phyloP scores from a whole-genome alignment of 352 stramenopile species.

The Phytopythium vexans region DNA sequence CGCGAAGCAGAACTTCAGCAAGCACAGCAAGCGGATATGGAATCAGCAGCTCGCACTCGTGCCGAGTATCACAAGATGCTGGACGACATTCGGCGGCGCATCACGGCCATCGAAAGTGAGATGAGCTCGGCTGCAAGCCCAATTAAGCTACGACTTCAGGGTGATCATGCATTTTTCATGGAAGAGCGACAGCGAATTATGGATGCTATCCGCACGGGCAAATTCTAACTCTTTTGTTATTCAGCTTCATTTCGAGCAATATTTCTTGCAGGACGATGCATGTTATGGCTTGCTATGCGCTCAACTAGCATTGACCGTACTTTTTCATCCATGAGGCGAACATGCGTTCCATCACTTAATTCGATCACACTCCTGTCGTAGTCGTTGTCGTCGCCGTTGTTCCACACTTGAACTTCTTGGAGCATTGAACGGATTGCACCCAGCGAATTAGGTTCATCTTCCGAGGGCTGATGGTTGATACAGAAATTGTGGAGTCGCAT shows the following conservation, averaged over 20 bases:
- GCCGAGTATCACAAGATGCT: constrained; percentile 1
- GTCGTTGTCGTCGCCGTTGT: too few relatives aligned
- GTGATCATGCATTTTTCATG: constrained; percentile 1
- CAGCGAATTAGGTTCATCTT: too few relatives aligned
- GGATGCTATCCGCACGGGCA: too few relatives aligned
- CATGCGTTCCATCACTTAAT: not conserved
- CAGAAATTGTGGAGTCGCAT: constrained; percentile 14
- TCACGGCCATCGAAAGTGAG: not conserved
- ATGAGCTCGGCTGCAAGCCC: constrained; percentile 3
- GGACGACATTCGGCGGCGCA: not conserved
- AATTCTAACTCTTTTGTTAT: too few relatives aligned
- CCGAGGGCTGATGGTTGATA: too few relatives aligned
- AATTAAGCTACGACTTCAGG: too few relatives aligned
- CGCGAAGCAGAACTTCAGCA: too few relatives aligned
- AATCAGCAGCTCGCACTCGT: not conserved
- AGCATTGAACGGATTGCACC: too few relatives aligned
- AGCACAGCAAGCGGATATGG: too few relatives aligned
- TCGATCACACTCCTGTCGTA: not conserved
- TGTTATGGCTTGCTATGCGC: constrained; percentile 2
- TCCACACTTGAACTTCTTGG: too few relatives aligned
- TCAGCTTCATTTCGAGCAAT: too few relatives aligned
- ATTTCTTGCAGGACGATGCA: too few relatives aligned
- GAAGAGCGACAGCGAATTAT: constrained; percentile 3
- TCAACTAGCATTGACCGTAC: constrained; percentile 1
- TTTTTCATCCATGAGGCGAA: constrained; percentile 4